Base-by-base conservation (phyloP, 345 rosid species). In the Aquilaria sinensis region DNA sequence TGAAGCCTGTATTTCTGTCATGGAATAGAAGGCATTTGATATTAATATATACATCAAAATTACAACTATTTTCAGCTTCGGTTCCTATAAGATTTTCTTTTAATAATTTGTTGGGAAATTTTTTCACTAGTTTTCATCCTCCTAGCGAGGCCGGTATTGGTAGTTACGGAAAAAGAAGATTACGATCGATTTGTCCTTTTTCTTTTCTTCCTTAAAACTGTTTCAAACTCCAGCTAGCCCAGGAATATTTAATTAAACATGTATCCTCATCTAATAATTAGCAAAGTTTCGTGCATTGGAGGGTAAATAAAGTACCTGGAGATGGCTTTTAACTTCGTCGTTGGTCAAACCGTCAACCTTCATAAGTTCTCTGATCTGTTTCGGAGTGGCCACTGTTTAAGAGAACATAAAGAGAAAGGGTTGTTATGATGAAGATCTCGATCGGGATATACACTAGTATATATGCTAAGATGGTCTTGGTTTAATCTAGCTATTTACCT, bases 271-370 rank as follows among this genome's bases (percentile, higher is more conserved):
- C 23, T 23, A 23, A 23, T 23, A 23, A 23, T 23, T 23, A 23
- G 23, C 23, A 23, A 23, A 23, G 23, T 23, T 23, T 23, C 23
- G 48, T 37, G 43, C 43, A 37, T 64, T 33, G 23, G 50, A 78
- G 53, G 47, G 55, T 60, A 29, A 67, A 49, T 51, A 43, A 31
- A 46, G 59, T 75, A 94, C 99, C 97, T 95, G 99, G 64, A 95
- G 79, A 78, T 95, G 99, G 88, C 99, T 95, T 81, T 95, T 95
- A 67, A 95, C 97, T 78, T 95, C 99, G 77, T 95, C 99, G 63
- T 95, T 95, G 81, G 99, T 95, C 93, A 95, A 87, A 72, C 99
- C 97, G 57, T 91, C 99, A 65, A 95, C 99, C 85, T 95, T 95
- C 99, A 95, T 95, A 50, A 91, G 74, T 65, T 95, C 99, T 61